phyloP scores from a whole-genome alignment of 345 rosid genomes.

The Euphorbia lathyris region DNA sequence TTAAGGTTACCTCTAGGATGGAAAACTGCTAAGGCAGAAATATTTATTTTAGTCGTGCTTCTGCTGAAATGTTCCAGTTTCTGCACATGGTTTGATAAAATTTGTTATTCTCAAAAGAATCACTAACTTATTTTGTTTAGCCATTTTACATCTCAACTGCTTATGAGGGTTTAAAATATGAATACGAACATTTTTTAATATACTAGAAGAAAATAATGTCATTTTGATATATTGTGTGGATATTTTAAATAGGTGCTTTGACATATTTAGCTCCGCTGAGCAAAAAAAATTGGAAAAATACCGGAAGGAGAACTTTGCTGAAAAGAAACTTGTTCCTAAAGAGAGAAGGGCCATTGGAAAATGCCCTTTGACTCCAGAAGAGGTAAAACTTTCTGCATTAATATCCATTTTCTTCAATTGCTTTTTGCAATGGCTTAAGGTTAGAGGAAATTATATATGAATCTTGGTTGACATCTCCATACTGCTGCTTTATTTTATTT shows the following conservation, averaged over 20 bases:
- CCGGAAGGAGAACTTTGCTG: slow-evolving; percentile 79
- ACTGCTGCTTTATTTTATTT: background rate
- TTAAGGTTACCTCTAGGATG: background rate
- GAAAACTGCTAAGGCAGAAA: background rate
- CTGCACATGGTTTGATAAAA: background rate
- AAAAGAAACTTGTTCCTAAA: slow-evolving; percentile 55
- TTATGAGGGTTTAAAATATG: background rate
- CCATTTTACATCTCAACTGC: background rate
- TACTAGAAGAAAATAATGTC: slow-evolving; percentile 2
- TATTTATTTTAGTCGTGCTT: background rate
- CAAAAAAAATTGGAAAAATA: slow-evolving; percentile 72
- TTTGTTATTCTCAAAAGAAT: background rate
- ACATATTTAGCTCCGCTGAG: slow-evolving; percentile 75
- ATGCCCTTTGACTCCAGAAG: slow-evolving; percentile 90
- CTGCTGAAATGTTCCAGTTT: background rate
- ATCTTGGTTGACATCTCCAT: background rate
- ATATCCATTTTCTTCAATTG: background rate
- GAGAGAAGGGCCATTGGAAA: slow-evolving; percentile 91
- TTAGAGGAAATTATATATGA: background rate
- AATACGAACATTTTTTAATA: background rate
- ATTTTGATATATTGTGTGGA: slow-evolving; percentile 1
- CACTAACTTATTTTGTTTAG: background rate
- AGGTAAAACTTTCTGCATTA: slow-evolving; percentile 41
- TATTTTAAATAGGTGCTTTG: slow-evolving; percentile 66
- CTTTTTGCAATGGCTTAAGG: background rate